Percentiles rank a stretch among this genome's conserved stretches.
Conservation (phyloP, 768 basidiomycete species). For the Naganishia vishniacii region DNA sequence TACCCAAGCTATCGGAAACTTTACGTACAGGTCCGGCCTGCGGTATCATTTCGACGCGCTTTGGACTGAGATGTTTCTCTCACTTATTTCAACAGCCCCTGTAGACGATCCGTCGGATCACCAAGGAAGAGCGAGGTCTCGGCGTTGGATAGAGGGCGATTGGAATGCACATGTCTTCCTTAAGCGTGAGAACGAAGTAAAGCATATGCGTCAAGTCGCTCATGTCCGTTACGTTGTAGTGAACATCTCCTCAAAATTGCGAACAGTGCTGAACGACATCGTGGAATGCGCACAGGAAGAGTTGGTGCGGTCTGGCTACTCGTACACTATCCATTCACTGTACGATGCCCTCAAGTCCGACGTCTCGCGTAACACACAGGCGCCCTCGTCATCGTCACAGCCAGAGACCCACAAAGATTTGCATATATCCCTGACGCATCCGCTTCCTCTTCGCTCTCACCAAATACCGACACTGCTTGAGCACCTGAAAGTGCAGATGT, state of each 20-base stretch:
- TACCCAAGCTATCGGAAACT: neutral
- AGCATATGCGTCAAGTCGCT: neutral
- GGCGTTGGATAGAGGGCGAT: conserved; percentile 80
- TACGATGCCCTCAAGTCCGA: conserved; percentile 51
- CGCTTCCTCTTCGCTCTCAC: conserved; percentile 70
- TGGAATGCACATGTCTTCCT: conserved; percentile 75
- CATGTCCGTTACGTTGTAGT: conserved; percentile 43
- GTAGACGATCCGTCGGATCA: conserved; percentile 71
- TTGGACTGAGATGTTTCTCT: too few species aligned
- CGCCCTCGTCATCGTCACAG: conserved; percentile 22
- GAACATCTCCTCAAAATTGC: conserved; percentile 50
- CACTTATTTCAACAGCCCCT: conserved; percentile 51
- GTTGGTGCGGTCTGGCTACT: conserved; percentile 49
- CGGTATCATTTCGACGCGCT: neutral
- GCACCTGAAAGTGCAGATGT: conserved; percentile 22
- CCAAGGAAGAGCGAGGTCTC: conserved; percentile 71
- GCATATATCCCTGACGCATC: conserved; percentile 80
- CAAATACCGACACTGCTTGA: conserved; percentile 51
- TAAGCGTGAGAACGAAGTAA: conserved; percentile 53
- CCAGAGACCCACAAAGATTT: conserved; percentile 53
- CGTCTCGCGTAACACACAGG: conserved; percentile 23
- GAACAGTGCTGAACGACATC: conserved; percentile 53
- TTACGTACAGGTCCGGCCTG: neutral
- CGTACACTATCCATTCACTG: neutral
- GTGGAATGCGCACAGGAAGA: conserved; percentile 52